phyloP scores from a whole-genome alignment of 2,329 filamentous ascomycete species.

The Teratosphaeria viscida region DNA sequence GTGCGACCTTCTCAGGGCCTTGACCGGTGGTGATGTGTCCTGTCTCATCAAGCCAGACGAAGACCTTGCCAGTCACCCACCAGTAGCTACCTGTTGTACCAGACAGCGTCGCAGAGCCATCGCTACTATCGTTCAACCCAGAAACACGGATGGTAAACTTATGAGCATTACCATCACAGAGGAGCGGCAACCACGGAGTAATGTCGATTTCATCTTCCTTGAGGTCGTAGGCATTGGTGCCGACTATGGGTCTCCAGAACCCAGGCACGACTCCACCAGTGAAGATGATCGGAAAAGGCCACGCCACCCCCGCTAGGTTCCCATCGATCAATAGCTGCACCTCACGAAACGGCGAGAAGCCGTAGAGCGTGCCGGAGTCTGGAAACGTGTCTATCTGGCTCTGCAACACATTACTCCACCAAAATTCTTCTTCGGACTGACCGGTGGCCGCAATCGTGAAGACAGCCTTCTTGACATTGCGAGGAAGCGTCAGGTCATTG shows the following conservation, averaged over 20 bases:
- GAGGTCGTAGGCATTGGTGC: constrained; percentile 69
- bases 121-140: constrained; percentile 50
- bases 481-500: constrained; percentile 52
- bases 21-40: constrained; percentile 44
- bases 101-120: constrained; percentile 40
- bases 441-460: constrained; percentile 69
- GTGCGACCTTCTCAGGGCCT: constrained; percentile 25
- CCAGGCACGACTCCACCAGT: constrained; percentile 69
- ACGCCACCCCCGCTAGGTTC: constrained; percentile 60
- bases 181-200: constrained; percentile 59
- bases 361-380: constrained; percentile 42
- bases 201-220: constrained; percentile 74
- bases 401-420: constrained; percentile 69
- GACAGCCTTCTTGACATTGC: constrained; percentile 57
- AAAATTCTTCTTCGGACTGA: constrained; percentile 69
- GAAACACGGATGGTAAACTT: constrained; percentile 58
- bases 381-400: constrained; percentile 51
- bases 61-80: constrained; percentile 70
- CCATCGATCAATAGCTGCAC: constrained; percentile 68
- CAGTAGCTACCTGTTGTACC: constrained; percentile 55
- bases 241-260: constrained; percentile 68
- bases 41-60: constrained; percentile 56
- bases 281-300: constrained; percentile 75
- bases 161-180: constrained; percentile 56
- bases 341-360: constrained; percentile 66